Evolutionary conservation across 768 basidiomycete genomes (phyloP), one percentile per base, ranked within the genome.

Genomic region (Chalciporus pseudorubinellus): DNA sequence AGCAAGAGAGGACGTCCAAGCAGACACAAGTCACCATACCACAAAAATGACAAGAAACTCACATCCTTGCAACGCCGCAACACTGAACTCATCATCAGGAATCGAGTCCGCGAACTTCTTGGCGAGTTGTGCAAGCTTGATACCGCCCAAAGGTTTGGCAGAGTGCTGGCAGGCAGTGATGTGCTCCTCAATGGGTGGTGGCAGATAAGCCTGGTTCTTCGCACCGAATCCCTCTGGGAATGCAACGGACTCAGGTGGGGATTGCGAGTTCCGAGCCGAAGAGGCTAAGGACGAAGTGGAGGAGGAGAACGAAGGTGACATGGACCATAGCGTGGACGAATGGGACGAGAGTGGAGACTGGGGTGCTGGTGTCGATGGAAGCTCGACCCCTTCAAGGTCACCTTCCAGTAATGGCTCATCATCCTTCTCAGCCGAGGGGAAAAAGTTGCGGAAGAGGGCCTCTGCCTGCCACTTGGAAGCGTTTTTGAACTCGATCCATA

Each of bases 21-120:
- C 48, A 26, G 46, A 26, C 39, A 46, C 18, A 40, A 22, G 18
- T 46, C 38, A 26, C 33, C 45, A 48, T 50, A 52, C 38, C 39
- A 52, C 54, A 47, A 57, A 47, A 59, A 55, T 52, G 59, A 57
- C 42, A 55, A 48, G 20, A 61, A 31, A 84, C 88, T 80, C 67
- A 89, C 88, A 93, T 67, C 91, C 92, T 72, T 95, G 92, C 48
- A 97, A 74, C 50, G 90, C 87, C 18, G 93, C 92, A 48, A 94
- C 88, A 62, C 88, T 89, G 64, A 94, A 91, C 72, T 89, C 87
- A 36, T 87, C 84, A 33, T 92, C 87, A 0, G 93, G 91, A 19
- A 95, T 83, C 20, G 81, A 74, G 55, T 89, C 87, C 4, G 90
- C 89, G 62, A 95, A 95, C 52, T 74, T 62, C 72, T 87, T 83